These are phyloP conservation scores for Aureobasidium sp. DNA, from an alignment of 2,329 filamentous ascomycete genomes.

Conservation along the genomic window DNA sequence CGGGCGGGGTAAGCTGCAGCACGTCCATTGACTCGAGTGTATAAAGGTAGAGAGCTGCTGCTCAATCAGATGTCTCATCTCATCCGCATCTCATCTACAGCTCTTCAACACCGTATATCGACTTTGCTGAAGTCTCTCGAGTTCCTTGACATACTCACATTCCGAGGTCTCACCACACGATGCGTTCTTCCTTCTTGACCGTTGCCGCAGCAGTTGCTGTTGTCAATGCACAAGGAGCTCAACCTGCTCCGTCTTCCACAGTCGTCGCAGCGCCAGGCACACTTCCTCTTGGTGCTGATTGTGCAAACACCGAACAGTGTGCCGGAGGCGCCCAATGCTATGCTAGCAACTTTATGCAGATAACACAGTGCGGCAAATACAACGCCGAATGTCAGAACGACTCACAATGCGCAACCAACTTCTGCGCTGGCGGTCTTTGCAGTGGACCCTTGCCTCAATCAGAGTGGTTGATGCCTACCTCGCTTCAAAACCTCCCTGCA, in stretches of 20 bases:
- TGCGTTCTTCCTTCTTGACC: conserved; percentile 4
- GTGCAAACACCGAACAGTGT: conserved; percentile 20
- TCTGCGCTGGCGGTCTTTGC: conserved; percentile 24
- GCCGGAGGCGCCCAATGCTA: conserved; percentile 20
- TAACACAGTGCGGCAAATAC: conserved; percentile 23
- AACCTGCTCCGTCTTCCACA: conserved; percentile 5
- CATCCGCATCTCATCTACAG: not conserved
- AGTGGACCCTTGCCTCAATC: conserved; percentile 20
- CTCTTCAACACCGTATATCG: too few species aligned
- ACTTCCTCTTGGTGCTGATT: conserved; percentile 20
- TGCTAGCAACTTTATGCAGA: conserved; percentile 18
- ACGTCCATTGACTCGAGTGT: not conserved
- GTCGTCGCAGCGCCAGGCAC: conserved; percentile 21
- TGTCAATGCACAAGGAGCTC: conserved; percentile 4
- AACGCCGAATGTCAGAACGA: conserved; percentile 21
- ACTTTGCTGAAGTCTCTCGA: too few species aligned
- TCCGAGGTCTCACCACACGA: not conserved
- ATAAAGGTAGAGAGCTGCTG: not conserved
- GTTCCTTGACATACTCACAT: not conserved
- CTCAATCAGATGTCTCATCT: not conserved
- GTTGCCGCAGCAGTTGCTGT: conserved; percentile 1
- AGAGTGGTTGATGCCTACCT: not conserved
- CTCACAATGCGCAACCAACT: conserved; percentile 24
- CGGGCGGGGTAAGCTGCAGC: not conserved
- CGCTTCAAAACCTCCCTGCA: not conserved